Conservation (phyloP, 495 filamentous ascomycete species). For the Cetradonia linearis region DNA sequence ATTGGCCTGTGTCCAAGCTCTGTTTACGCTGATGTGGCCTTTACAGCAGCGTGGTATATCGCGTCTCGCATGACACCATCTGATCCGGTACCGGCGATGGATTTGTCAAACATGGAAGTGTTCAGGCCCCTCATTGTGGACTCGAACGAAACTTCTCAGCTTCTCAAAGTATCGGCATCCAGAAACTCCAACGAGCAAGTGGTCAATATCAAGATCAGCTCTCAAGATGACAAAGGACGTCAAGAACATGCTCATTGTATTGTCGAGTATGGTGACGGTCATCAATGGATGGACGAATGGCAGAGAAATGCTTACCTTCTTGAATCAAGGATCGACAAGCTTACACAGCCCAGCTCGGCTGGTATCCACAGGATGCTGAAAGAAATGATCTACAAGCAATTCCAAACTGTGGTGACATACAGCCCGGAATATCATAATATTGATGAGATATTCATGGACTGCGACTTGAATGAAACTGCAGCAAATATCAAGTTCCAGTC, state of each 20-base stretch:
- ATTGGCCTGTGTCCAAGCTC: constrained; percentile 22
- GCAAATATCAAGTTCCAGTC: constrained; percentile 33
- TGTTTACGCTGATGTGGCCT: constrained; percentile 25
- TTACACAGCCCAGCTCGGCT: constrained; percentile 20
- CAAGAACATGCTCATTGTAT: constrained; percentile 40
- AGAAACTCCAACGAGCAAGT: constrained; percentile 27
- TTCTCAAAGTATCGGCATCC: constrained; percentile 24
- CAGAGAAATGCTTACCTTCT: constrained; percentile 45
- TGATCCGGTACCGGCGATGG: constrained; percentile 21
- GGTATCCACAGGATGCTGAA: constrained; percentile 8
- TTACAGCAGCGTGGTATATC: constrained; percentile 22
- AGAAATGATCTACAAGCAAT: constrained; percentile 27
- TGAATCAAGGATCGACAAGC: constrained; percentile 42
- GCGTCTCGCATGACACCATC: constrained; percentile 15
- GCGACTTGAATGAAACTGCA: constrained; percentile 14
- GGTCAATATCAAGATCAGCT: constrained; percentile 20
- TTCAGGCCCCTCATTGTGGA: constrained; percentile 24
- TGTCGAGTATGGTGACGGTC: constrained; percentile 37
- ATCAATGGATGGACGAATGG: constrained; percentile 45
- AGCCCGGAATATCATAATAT: constrained; percentile 27
- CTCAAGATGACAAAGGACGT: constrained; percentile 25
- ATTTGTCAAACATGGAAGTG: constrained; percentile 28
- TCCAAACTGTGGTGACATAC: constrained; percentile 28
- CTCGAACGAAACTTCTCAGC: constrained; percentile 14
- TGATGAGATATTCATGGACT: constrained; percentile 36